These are phyloP conservation scores for Schizopora paradoxa DNA, from an alignment of 1,284 basidiomycete genomes.

Conservation along the genomic window DNA sequence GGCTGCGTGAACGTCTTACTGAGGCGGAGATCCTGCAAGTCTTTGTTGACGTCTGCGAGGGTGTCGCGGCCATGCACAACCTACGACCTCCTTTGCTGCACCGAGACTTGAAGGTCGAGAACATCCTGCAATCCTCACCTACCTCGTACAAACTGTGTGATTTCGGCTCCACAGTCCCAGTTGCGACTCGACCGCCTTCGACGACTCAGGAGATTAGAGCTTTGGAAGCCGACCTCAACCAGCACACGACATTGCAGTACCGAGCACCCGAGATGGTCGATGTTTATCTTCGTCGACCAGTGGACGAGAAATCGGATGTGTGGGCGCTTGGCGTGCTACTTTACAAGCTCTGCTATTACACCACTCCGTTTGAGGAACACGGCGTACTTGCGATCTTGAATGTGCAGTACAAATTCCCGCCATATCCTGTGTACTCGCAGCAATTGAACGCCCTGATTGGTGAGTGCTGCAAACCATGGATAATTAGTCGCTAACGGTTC, in stretches of 20 bases:
- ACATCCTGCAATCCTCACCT: conserved; percentile 79
- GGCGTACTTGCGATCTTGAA: conserved; percentile 95
- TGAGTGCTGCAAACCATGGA: conserved; percentile 33
- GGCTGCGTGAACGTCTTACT: conserved; percentile 87
- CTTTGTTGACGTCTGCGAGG: conserved; percentile 92
- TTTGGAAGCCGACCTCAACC: conserved; percentile 89
- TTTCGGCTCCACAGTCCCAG: conserved; percentile 89
- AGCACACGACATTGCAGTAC: conserved; percentile 93
- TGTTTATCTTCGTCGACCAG: conserved; percentile 72
- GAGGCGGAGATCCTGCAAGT: conserved; percentile 97
- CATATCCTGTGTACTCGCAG: conserved; percentile 88
- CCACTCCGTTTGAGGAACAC: conserved; percentile 97
- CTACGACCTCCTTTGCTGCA: conserved; percentile 87
- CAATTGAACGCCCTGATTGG: conserved; percentile 86
- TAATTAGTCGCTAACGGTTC: conserved; percentile 6
- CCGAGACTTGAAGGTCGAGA: conserved; percentile 98
- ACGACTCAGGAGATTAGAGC: conserved; percentile 78
- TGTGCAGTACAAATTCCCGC: conserved; percentile 91
- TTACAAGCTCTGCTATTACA: conserved; percentile 94
- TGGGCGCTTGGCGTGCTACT: conserved; percentile 76
- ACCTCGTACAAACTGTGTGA: conserved; percentile 95
- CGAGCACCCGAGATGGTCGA: conserved; percentile 99
- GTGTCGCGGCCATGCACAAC: conserved; percentile 94
- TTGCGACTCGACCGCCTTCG: conserved; percentile 62
- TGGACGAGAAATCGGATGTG: conserved; percentile 87